Conservation (phyloP, 2,329 filamentous ascomycete species). For the Fusarium globosum region DNA sequence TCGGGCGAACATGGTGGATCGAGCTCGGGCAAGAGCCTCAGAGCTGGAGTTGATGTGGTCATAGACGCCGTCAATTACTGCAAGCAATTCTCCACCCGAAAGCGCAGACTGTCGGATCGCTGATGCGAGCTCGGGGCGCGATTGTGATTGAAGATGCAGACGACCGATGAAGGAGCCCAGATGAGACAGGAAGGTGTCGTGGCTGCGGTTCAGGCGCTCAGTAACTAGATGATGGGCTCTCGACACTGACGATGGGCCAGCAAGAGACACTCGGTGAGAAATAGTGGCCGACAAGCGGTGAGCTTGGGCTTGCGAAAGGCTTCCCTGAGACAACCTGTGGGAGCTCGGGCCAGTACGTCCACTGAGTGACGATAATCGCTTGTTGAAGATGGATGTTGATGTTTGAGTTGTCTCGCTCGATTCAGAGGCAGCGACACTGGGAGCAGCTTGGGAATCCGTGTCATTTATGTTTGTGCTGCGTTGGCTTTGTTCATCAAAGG, state of each 20-base stretch:
- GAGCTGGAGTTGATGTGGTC: conserved; percentile 78
- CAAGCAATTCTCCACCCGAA: conserved; percentile 82
- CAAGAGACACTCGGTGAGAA: conserved; percentile 82
- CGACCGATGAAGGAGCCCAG: conserved; percentile 92
- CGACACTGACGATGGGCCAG: conserved; percentile 71
- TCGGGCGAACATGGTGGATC: conserved; percentile 80
- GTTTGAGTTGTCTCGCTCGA: conserved; percentile 52
- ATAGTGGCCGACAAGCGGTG: conserved; percentile 65
- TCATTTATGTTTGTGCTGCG: conserved; percentile 51
- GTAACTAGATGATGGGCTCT: conserved; percentile 82
- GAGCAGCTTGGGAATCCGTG: conserved; percentile 55
- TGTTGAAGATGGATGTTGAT: conserved; percentile 52
- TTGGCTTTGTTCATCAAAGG: conserved; percentile 57
- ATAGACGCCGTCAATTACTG: conserved; percentile 84
- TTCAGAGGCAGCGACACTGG: conserved; percentile 51
- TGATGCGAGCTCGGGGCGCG: conserved; percentile 81
- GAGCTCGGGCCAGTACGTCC: conserved; percentile 47
- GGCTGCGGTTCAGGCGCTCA: conserved; percentile 79
- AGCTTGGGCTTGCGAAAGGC: conserved; percentile 50
- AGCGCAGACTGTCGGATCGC: conserved; percentile 86
- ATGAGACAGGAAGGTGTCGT: conserved; percentile 90
- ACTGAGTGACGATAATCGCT: conserved; percentile 60
- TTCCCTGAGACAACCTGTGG: conserved; percentile 53
- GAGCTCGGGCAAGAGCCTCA: conserved; percentile 74
- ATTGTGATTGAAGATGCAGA: conserved; percentile 91